These are phyloP conservation scores for Quercus mongolica DNA, from an alignment of 306 rosid species.

Conservation along the genomic window DNA sequence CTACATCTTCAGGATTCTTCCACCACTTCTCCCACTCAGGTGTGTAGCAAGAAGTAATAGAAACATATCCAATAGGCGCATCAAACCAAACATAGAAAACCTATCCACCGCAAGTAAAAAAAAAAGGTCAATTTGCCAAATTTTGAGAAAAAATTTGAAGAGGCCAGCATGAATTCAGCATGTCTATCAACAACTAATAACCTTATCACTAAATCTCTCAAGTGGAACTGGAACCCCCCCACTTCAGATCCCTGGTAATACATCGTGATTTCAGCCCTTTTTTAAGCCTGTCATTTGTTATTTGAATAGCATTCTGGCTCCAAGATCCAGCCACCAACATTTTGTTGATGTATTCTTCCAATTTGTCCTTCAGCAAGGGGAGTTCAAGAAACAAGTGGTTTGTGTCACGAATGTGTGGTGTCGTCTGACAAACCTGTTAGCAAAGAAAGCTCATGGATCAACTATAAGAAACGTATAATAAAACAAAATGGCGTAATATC, in stretches of 20 bases:
- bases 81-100: conserved; percentile 99
- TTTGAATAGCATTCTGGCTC: conserved; percentile 94
- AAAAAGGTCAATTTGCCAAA: background rate
- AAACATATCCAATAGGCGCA: conserved; percentile 94
- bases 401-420: conserved; percentile 77
- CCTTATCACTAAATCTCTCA: conserved; percentile 83
- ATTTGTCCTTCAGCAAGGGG: conserved; percentile 64
- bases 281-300: conserved; percentile 80
- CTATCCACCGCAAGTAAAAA: conserved; percentile 28
- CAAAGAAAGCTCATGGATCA: background rate
- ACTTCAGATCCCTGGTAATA: conserved; percentile 88
- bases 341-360: conserved; percentile 65
- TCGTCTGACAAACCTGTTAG: conserved; percentile 63
- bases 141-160: background rate
- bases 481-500: background rate
- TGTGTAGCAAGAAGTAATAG: conserved; percentile 90
- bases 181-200: conserved; percentile 14
- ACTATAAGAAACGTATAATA: background rate
- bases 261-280: conserved; percentile 87
- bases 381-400: conserved; percentile 93
- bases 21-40: conserved; percentile 96
- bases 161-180: background rate
- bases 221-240: conserved; percentile 99
- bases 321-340: conserved; percentile 77
- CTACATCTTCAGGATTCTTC: conserved; percentile 92